Conservation (phyloP, 1,284 basidiomycete genomes). For the Serendipita sp. region DNA sequence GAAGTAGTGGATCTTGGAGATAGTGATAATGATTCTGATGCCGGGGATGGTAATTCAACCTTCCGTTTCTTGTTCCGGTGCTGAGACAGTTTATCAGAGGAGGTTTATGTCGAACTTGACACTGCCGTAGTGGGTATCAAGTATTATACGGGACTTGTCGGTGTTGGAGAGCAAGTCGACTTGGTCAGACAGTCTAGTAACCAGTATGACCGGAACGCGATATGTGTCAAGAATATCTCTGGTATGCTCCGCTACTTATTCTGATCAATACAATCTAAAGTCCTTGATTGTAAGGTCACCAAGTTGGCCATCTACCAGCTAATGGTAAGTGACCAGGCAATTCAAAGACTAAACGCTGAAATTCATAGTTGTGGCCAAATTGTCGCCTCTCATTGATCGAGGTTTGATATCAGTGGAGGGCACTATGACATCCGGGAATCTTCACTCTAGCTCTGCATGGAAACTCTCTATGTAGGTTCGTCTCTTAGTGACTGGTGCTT, state of each 20-base stretch:
- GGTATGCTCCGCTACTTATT: slow-evolving; percentile 20
- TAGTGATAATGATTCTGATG: slow-evolving; percentile 27
- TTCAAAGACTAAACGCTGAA: neutral
- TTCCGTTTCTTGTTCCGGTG: slow-evolving; percentile 30
- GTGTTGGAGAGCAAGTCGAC: slow-evolving; percentile 61
- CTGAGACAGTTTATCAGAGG: slow-evolving; percentile 25
- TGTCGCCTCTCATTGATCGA: slow-evolving; percentile 60
- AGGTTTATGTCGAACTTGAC: slow-evolving; percentile 46
- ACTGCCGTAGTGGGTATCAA: slow-evolving; percentile 68
- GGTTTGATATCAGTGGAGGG: slow-evolving; percentile 56
- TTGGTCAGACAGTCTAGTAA: slow-evolving; percentile 58
- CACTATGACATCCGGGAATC: slow-evolving; percentile 17
- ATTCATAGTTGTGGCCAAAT: slow-evolving; percentile 32
- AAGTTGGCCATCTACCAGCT: slow-evolving; percentile 69
- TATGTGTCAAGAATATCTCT: slow-evolving; percentile 65
- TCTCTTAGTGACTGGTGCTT: slow-evolving; percentile 8
- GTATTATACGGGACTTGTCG: slow-evolving; percentile 70
- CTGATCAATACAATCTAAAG: neutral
- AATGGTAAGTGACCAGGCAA: slow-evolving; percentile 14
- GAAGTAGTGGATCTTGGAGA: slow-evolving; percentile 10
- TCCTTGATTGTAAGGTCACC: slow-evolving; percentile 18
- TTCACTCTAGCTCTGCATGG: slow-evolving; percentile 21
- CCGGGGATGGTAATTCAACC: slow-evolving; percentile 23
- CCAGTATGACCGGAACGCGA: slow-evolving; percentile 55
- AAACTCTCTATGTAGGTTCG: slow-evolving; percentile 47